Evolutionary conservation across 164 flowering plant genomes (phyloP).

Genomic region (Magnolia kwangsiensis): DNA sequence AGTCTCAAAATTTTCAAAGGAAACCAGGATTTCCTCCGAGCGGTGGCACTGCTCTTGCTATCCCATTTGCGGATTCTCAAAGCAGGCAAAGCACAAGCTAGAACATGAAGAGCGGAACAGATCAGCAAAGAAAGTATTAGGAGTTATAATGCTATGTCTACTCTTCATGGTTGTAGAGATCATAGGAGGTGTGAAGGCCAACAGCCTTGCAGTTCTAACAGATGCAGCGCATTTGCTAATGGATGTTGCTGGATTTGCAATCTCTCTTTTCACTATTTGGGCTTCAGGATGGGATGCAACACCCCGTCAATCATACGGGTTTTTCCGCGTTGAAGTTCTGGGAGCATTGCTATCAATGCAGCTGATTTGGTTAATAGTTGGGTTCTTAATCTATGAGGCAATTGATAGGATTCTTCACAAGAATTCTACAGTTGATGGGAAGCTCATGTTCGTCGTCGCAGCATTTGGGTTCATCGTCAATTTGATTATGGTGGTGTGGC

Average conservation of each 20-base stretch:
- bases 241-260: constrained; percentile 48
- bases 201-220: constrained; percentile 47
- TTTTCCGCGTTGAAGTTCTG: constrained; percentile 39
- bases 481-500: constrained; percentile 34
- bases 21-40: not conserved
- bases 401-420: constrained; percentile 30
- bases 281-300: constrained; percentile 51
- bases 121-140: no score
- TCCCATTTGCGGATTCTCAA: constrained; percentile 39
- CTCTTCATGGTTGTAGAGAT: constrained; percentile 40
- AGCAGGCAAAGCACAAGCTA: constrained; percentile 20
- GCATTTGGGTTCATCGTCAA: constrained; percentile 45
- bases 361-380: constrained; percentile 45
- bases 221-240: constrained; percentile 52
- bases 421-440: constrained; percentile 29
- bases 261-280: constrained; percentile 47
- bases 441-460: constrained; percentile 43
- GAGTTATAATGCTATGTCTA: constrained; percentile 26
- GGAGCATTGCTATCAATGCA: constrained; percentile 51
- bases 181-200: constrained; percentile 45
- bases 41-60: not conserved
- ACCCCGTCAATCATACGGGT: constrained; percentile 43
- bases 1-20: not conserved
- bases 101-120: constrained; percentile 24
- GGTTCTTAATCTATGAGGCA: constrained; percentile 46